Evolutionary conservation across 2,329 filamentous ascomycete species (phyloP).

Genomic region (Didymella keratinophila): DNA sequence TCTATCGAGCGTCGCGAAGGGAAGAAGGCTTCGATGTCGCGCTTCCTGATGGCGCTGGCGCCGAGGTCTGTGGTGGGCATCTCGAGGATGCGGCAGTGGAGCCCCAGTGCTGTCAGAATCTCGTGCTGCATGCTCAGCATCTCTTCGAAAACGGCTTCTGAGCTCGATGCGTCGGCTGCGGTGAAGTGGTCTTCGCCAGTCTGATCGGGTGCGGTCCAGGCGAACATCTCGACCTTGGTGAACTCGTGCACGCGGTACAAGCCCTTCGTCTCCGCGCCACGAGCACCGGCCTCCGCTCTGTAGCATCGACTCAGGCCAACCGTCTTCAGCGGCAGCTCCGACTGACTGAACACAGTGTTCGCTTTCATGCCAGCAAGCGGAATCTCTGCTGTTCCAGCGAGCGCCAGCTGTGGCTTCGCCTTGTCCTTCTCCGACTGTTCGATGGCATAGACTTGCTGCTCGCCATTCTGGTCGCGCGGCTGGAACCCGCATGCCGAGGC

Average conservation of each 20-base stretch:
- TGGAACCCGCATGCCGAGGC: constrained; percentile 92
- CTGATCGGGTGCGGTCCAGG: constrained; percentile 75
- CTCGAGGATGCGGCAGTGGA: constrained; percentile 88
- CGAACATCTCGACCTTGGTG: constrained; percentile 97
- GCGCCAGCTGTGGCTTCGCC: constrained; percentile 70
- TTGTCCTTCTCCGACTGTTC: constrained; percentile 71
- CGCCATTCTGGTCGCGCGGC: constrained; percentile 86
- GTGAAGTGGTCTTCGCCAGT: constrained; percentile 45
- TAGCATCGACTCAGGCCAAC: constrained; percentile 93
- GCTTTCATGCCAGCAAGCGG: constrained; percentile 91
- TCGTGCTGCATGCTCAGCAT: constrained; percentile 87
- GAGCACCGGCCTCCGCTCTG: constrained; percentile 89
- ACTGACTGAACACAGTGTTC: constrained; percentile 69
- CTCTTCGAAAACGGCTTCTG: constrained; percentile 75
- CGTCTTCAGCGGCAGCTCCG: constrained; percentile 75
- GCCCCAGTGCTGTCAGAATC: constrained; percentile 76
- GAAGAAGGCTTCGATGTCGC: constrained; percentile 94
- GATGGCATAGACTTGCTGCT: constrained; percentile 89
- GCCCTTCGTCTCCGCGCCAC: constrained; percentile 90
- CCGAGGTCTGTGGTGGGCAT: constrained; percentile 92
- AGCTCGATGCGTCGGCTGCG: constrained; percentile 46
- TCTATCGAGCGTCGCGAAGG: constrained; percentile 74
- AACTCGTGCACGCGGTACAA: constrained; percentile 98
- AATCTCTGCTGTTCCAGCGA: constrained; percentile 93
- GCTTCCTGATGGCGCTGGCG: constrained; percentile 84